A percentile compares a stretch with the other conserved stretches of the same genome.
These are phyloP conservation scores for Vitis rotundifolia DNA, from an alignment of 164 flowering plant species.

Conservation along the genomic window DNA sequence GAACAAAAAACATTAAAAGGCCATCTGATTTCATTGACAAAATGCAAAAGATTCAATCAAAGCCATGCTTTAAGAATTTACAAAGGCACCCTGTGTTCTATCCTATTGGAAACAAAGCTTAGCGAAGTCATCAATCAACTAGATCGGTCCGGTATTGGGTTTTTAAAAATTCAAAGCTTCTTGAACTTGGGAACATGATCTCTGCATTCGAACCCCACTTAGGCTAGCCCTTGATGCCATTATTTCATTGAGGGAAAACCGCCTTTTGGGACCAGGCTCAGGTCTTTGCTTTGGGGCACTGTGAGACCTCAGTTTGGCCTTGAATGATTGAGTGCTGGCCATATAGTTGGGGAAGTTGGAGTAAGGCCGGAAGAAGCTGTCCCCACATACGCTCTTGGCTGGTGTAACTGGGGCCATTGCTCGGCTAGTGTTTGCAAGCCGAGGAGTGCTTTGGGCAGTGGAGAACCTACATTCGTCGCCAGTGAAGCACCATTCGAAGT, in stretches of 20 bases:
- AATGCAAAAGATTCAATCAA: too few relatives aligned
- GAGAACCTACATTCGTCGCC: slow-evolving; percentile 66
- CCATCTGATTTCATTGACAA: too few relatives aligned
- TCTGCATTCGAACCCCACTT: slow-evolving; percentile 67
- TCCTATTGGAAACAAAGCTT: too few relatives aligned
- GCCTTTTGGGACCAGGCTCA: slow-evolving; percentile 54
- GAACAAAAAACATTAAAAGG: too few relatives aligned
- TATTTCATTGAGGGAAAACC: slow-evolving; percentile 60
- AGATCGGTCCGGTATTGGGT: too few relatives aligned
- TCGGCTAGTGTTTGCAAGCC: slow-evolving; percentile 37
- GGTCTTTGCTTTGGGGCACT: slow-evolving; percentile 92
- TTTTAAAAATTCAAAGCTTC: slow-evolving; percentile 40
- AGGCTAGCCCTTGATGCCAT: slow-evolving; percentile 69
- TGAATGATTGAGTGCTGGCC: slow-evolving; percentile 74
- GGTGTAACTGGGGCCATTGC: slow-evolving; percentile 52
- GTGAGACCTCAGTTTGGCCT: slow-evolving; percentile 68
- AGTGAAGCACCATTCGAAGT: slow-evolving; percentile 60
- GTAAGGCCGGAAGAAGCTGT: slow-evolving; percentile 39
- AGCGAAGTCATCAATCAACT: too few relatives aligned
- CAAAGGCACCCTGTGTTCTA: too few relatives aligned
- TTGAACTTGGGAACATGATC: slow-evolving; percentile 45
- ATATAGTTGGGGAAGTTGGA: slow-evolving; percentile 67
- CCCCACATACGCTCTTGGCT: slow-evolving; percentile 67
- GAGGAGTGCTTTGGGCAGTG: slow-evolving; percentile 83
- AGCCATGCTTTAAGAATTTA: too few relatives aligned